A percentile compares a stretch with the other conserved stretches of the same genome.
These are phyloP conservation scores for Colletotrichum brevisporum DNA, from an alignment of 2,329 filamentous ascomycete genomes.

Conservation along the genomic window DNA sequence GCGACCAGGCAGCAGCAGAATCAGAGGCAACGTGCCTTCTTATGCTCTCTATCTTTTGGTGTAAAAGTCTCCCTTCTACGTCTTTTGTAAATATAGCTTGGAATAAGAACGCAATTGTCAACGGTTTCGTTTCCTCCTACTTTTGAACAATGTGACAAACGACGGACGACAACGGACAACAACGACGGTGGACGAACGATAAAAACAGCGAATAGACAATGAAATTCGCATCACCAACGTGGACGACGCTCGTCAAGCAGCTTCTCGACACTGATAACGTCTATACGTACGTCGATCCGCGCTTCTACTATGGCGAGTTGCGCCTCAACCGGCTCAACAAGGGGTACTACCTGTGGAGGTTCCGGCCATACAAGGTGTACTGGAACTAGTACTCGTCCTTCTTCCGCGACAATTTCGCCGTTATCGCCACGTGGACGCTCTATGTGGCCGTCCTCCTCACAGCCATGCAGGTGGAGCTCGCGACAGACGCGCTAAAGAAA, in stretches of 20 bases:
- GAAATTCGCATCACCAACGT: too few species aligned
- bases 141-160: too few species aligned
- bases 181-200: too few species aligned
- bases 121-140: too few species aligned
- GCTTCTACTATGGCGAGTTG: conserved; percentile 58
- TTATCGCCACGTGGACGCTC: conserved; percentile 55
- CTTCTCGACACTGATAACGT: conserved; percentile 49
- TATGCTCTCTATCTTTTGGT: too few species aligned
- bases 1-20: too few species aligned
- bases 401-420: conserved; percentile 58
- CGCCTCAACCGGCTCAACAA: conserved; percentile 57
- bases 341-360: conserved; percentile 51
- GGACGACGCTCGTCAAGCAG: conserved; percentile 50
- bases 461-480: conserved; percentile 64
- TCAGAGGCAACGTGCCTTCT: too few species aligned
- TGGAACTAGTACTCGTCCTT: conserved; percentile 55
- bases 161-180: too few species aligned
- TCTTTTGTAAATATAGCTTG: too few species aligned
- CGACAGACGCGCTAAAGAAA: conserved; percentile 44
- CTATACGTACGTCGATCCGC: conserved; percentile 22
- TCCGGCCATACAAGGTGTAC: conserved; percentile 44
- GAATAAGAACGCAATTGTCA: too few species aligned
- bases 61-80: too few species aligned
- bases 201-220: too few species aligned
- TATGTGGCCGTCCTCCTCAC: conserved; percentile 61